Evolutionary conservation across 805 yeast genomes (phyloP), one percentile per base, ranked within the genome.

Genomic region (Hanseniaspora singularis): DNA sequence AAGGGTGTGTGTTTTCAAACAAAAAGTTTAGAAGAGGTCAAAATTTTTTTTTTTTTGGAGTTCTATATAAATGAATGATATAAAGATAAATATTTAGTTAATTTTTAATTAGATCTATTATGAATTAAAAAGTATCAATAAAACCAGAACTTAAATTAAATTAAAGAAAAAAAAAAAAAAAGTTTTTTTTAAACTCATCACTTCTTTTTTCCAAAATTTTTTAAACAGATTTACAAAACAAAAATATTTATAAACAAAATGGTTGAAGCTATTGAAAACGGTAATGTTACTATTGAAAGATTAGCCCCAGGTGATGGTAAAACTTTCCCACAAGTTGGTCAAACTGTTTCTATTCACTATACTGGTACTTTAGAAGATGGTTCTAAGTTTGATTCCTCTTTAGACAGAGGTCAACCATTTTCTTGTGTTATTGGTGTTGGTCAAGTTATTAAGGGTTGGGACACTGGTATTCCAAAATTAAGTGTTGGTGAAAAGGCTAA

Each of bases 361-460:
- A 81, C 84, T 45, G 97, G 97, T 58, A 87, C 95, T 50, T 74
- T 89, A 62, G 94, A 85, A 67, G 83, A 84, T 66, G 97, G 97
- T 59, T 86, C 84, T 72, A 85, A 85, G 69, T 89, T 89, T 63
- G 97, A 89, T 67, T 85, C 96, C 46, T 87, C 96, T 49, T 75
- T 87, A 57, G 95, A 86, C 73, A 81, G 96, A 70, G 92, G 92
- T 61, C 77, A 81, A 66, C 96, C 97, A 55, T 89, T 89, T 79
- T 89, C 85, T 66, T 82, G 94, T 65, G 69, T 71, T 67, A 85
- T 89, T 62, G 96, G 97, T 65, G 94, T 84, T 55, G 96, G 96
- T 54, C 94, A 82, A 69, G 96, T 89, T 55, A 89, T 89, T 69
- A 77, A 78, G 62, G 97, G 96, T 55, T 89, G 96, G 96, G 96